These are phyloP conservation scores for Jamesozyma spencerorum DNA, from an alignment of 805 yeast genomes.

Conservation along the genomic window DNA sequence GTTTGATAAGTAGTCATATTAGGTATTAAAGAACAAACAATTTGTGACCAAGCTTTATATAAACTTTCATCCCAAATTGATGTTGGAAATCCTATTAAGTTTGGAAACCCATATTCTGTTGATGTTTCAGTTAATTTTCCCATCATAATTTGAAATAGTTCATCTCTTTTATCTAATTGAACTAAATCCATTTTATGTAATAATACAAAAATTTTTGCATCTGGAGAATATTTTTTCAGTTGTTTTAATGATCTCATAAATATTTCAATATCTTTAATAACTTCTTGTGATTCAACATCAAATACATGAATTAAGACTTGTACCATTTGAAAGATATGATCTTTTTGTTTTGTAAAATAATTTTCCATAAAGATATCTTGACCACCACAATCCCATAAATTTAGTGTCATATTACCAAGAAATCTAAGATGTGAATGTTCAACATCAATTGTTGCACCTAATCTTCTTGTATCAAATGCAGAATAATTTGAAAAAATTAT, in stretches of 20 bases:
- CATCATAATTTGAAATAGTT: constrained; percentile 77
- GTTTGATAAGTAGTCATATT: constrained; percentile 75
- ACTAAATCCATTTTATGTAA: constrained; percentile 96
- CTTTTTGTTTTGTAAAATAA: constrained; percentile 78
- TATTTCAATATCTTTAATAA: constrained; percentile 86
- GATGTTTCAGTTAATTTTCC: constrained; percentile 68
- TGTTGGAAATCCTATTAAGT: constrained; percentile 80
- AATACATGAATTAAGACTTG: constrained; percentile 94
- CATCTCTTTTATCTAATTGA: constrained; percentile 74
- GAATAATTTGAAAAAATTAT: constrained; percentile 92
- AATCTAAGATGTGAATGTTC: constrained; percentile 92
- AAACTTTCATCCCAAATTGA: constrained; percentile 95
- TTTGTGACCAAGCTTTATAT: constrained; percentile 94
- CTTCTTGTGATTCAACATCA: constrained; percentile 89
- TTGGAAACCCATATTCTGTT: constrained; percentile 52
- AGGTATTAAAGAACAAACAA: constrained; percentile 90
- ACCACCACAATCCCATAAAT: constrained; percentile 97
- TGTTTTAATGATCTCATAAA: constrained; percentile 77
- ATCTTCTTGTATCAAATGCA: constrained; percentile 88
- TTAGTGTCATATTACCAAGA: constrained; percentile 88
- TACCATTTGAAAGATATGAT: constrained; percentile 89
- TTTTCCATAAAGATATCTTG: constrained; percentile 96
- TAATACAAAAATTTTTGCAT: constrained; percentile 83
- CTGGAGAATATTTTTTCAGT: constrained; percentile 74
- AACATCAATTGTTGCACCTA: constrained; percentile 98